phyloP scores from a whole-genome alignment of 768 basidiomycete species.

The Pholiota microspora region DNA sequence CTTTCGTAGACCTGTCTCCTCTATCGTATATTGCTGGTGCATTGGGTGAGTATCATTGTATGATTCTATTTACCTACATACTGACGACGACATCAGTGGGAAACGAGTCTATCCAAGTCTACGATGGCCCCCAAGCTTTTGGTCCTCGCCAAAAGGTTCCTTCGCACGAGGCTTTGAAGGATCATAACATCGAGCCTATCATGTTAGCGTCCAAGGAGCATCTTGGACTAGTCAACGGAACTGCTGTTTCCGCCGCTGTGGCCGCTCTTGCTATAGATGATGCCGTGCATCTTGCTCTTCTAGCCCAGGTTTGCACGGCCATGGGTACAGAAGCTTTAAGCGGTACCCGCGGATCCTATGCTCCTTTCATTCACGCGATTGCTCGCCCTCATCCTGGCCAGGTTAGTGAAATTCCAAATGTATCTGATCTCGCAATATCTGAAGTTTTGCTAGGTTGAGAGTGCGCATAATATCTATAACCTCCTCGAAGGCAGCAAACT shows the following conservation, averaged over 20 bases:
- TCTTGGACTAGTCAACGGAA: constrained; percentile 72
- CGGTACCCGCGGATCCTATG: constrained; percentile 63
- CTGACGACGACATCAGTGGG: constrained; percentile 27
- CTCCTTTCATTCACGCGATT: constrained; percentile 68
- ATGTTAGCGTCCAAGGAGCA: constrained; percentile 65
- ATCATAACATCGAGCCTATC: constrained; percentile 57
- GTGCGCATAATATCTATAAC: constrained; percentile 58
- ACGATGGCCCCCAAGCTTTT: constrained; percentile 50
- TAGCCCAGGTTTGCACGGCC: constrained; percentile 73
- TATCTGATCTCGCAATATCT: neutral
- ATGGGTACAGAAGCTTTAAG: constrained; percentile 77
- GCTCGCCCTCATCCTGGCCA: constrained; percentile 83
- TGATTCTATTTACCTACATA: neutral
- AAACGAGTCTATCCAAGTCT: constrained; percentile 66
- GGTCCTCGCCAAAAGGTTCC: constrained; percentile 50
- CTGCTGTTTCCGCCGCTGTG: constrained; percentile 72
- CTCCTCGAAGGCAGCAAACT: constrained; percentile 62
- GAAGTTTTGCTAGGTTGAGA: constrained; percentile 47
- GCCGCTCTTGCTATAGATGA: constrained; percentile 72
- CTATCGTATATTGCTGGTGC: constrained; percentile 68
- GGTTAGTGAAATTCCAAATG: constrained; percentile 25
- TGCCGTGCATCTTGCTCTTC: constrained; percentile 56
- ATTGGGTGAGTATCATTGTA: constrained; percentile 36
- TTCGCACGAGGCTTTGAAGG: constrained; percentile 47
- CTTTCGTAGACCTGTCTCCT: constrained; percentile 42